phyloP scores from a whole-genome alignment of 305 asterid genomes.

The Fraxinus floribunda region DNA sequence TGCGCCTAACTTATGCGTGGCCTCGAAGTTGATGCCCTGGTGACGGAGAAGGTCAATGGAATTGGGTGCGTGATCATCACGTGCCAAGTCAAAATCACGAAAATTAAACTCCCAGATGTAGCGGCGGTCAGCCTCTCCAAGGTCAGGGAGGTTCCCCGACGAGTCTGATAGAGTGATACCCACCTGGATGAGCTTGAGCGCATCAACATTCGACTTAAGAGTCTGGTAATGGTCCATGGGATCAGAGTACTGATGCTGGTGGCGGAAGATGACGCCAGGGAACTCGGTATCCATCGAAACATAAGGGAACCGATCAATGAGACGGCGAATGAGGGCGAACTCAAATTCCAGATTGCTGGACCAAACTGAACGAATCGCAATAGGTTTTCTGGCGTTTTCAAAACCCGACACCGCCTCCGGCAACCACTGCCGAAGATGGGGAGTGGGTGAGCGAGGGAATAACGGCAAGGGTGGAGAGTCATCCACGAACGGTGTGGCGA shows the following conservation, averaged over 20 bases:
- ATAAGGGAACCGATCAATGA: conserved; percentile 53
- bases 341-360: conserved; percentile 54
- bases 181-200: conserved; percentile 73
- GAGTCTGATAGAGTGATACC: conserved; percentile 74
- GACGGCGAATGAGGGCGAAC: conserved; percentile 47
- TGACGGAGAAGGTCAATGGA: conserved; percentile 64
- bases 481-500: conserved; percentile 6
- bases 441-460: not conserved
- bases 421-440: not conserved
- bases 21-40: conserved; percentile 60
- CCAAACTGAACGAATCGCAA: conserved; percentile 68
- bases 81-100: conserved; percentile 54
- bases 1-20: conserved; percentile 37
- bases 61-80: conserved; percentile 55
- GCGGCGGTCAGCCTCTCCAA: conserved; percentile 29
- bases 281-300: conserved; percentile 89
- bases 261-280: conserved; percentile 64
- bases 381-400: conserved; percentile 19
- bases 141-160: conserved; percentile 64
- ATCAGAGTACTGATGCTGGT: conserved; percentile 27
- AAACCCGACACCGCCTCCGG: conserved; percentile 16
- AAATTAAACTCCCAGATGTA: conserved; percentile 84
- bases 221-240: conserved; percentile 52
- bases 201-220: conserved; percentile 66
- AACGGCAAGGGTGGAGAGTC: conserved; percentile 27